Conservation (phyloP, 495 filamentous ascomycete species). For the Neurospora sp. region DNA sequence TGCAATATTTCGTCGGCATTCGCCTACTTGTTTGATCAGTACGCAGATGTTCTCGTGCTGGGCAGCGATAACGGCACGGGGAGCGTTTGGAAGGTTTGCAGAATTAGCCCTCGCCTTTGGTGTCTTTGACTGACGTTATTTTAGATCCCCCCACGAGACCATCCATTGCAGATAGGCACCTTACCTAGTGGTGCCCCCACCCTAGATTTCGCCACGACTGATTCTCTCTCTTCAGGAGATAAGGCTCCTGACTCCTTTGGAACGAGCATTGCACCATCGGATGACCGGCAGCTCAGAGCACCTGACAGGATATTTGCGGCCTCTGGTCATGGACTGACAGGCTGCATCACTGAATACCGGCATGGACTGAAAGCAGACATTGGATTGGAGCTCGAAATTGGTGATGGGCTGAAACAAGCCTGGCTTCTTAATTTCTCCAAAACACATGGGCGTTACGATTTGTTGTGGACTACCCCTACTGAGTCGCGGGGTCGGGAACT, state of each 20-base stretch:
- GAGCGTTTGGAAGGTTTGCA: slow-evolving; percentile 57
- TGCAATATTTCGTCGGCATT: slow-evolving; percentile 58
- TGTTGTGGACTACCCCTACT: slow-evolving; percentile 44
- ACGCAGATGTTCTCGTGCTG: slow-evolving; percentile 66
- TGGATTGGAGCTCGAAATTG: slow-evolving; percentile 41
- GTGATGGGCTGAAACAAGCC: slow-evolving; percentile 27
- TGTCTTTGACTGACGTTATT: slow-evolving; percentile 9
- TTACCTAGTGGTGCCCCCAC: slow-evolving; percentile 76
- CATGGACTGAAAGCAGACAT: slow-evolving; percentile 62
- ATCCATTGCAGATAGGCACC: slow-evolving; percentile 35
- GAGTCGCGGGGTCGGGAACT: slow-evolving; percentile 28
- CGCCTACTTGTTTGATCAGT: slow-evolving; percentile 39
- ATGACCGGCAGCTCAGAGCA: slow-evolving; percentile 5
- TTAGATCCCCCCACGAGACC: slow-evolving; percentile 31
- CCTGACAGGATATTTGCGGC: slow-evolving; percentile 49
- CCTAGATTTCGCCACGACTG: slow-evolving; percentile 54
- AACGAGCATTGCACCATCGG: slow-evolving; percentile 10
- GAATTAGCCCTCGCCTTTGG: neutral
- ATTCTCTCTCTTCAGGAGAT: slow-evolving; percentile 2
- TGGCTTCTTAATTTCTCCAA: slow-evolving; percentile 32
- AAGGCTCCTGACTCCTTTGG: neutral
- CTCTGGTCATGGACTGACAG: slow-evolving; percentile 46
- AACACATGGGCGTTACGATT: slow-evolving; percentile 17
- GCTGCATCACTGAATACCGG: slow-evolving; percentile 59
- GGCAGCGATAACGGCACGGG: slow-evolving; percentile 78